These are phyloP conservation scores for Daedaleopsis nitida DNA, from an alignment of 768 basidiomycete genomes.

Conservation along the genomic window DNA sequence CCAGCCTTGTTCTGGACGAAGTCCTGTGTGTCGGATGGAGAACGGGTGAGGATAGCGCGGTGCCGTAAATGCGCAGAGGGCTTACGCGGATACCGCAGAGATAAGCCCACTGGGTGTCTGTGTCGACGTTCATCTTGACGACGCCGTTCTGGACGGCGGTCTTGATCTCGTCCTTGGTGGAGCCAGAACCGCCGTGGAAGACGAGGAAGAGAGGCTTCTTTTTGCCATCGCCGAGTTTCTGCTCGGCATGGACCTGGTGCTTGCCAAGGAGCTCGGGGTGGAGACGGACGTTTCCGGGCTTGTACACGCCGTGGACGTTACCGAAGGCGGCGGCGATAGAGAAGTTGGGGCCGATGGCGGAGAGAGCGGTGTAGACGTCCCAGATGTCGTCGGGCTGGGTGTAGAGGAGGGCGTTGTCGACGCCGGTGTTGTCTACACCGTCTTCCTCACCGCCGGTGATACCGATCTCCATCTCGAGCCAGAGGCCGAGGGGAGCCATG, in stretches of 20 bases:
- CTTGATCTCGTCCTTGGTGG: conserved; percentile 92
- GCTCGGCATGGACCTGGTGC: conserved; percentile 79
- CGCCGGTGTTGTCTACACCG: conserved; percentile 96
- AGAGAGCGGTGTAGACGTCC: conserved; percentile 87
- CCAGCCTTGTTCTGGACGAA: conserved; percentile 84
- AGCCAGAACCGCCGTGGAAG: conserved; percentile 99
- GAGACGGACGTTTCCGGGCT: conserved; percentile 95
- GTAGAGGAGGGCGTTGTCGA: conserved; percentile 93
- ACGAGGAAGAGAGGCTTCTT: conserved; percentile 93
- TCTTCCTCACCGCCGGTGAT: conserved; percentile 99
- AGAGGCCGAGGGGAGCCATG: conserved; percentile 88
- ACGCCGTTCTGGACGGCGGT: conserved; percentile 92
- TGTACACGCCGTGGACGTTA: conserved; percentile 99
- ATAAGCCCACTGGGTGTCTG: conserved; percentile 77
- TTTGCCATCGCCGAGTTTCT: conserved; percentile 63
- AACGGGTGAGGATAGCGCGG: neutral
- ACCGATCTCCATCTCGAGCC: conserved; percentile 99
- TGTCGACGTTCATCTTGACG: conserved; percentile 99
- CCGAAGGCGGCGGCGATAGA: conserved; percentile 98
- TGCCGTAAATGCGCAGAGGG: conserved; percentile 2
- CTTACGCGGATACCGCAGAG: conserved; percentile 77
- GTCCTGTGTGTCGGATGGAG: conserved; percentile 51
- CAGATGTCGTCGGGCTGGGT: conserved; percentile 97
- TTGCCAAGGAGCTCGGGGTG: conserved; percentile 89
- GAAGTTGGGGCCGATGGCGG: conserved; percentile 87